Percentiles rank a stretch among this genome's conserved stretches.
Evolutionary conservation across 805 yeast genomes (phyloP).

Genomic region (Hanseniaspora guilliermondii): DNA sequence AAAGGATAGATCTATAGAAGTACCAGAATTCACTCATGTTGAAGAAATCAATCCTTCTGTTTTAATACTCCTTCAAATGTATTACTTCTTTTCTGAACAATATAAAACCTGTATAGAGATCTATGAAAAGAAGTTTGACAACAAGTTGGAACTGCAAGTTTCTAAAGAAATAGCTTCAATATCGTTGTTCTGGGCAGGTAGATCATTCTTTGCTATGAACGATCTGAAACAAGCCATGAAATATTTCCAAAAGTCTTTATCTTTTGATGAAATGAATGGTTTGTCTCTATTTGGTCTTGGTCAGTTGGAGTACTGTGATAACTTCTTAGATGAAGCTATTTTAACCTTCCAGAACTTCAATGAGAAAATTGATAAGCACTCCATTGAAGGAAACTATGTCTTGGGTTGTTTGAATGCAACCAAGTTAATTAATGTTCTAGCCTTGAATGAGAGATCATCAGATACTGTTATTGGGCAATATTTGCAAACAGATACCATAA

Average conservation of each 20-base stretch:
- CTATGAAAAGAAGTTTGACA: conserved; percentile 37
- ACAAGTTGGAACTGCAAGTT: conserved; percentile 27
- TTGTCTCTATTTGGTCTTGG: conserved; percentile 74
- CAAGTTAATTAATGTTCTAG: conserved; percentile 19
- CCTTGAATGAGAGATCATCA: conserved; percentile 15
- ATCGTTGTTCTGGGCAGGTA: conserved; percentile 73
- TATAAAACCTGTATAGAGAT: conserved; percentile 45
- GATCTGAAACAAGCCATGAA: conserved; percentile 62
- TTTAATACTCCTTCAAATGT: conserved; percentile 54
- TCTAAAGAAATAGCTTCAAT: conserved; percentile 39
- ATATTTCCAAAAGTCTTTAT: conserved; percentile 59
- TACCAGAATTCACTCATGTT: conserved; percentile 31
- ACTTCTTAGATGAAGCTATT: conserved; percentile 68
- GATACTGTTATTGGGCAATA: conserved; percentile 12
- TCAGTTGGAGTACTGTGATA: conserved; percentile 66
- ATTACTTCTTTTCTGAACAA: conserved; percentile 56
- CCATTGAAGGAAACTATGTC: conserved; percentile 53
- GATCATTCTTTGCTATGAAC: conserved; percentile 49
- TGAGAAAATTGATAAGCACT: conserved; percentile 40
- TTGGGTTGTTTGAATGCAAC: conserved; percentile 64
- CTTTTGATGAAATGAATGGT: conserved; percentile 49
- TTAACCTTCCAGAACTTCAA: conserved; percentile 68
- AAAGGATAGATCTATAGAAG: conserved; percentile 23
- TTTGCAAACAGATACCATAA: conserved; percentile 16
- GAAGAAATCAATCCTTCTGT: conserved; percentile 42